Conservation (phyloP, 805 yeast genomes). For the Ogataea nitratoaversa region DNA sequence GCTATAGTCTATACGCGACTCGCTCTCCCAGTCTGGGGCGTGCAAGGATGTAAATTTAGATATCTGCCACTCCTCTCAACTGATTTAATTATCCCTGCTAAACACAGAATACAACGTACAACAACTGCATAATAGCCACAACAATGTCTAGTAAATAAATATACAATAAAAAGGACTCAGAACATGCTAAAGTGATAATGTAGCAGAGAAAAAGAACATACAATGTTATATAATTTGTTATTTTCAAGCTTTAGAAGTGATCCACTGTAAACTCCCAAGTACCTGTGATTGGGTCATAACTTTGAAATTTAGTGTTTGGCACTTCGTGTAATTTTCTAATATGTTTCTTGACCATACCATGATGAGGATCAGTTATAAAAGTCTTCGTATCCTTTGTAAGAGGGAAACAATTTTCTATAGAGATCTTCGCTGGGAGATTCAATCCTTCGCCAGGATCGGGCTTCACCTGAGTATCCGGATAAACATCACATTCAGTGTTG, state of each 20-base stretch:
- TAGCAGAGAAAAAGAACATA: too few relatives aligned
- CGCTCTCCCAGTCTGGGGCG: too few relatives aligned
- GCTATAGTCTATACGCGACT: too few relatives aligned
- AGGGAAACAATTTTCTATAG: slow-evolving; percentile 80
- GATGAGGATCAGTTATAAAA: slow-evolving; percentile 74
- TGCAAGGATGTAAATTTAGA: too few relatives aligned
- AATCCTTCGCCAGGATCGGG: slow-evolving; percentile 79
- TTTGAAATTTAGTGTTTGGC: slow-evolving; percentile 58
- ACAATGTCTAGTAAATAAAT: too few relatives aligned
- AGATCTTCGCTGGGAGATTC: slow-evolving; percentile 68
- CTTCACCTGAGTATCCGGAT: slow-evolving; percentile 59
- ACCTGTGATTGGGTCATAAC: slow-evolving; percentile 75
- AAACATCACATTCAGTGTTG: slow-evolving; percentile 57
- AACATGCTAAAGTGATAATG: too few relatives aligned
- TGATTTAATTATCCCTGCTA: too few relatives aligned
- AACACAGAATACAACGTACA: too few relatives aligned
- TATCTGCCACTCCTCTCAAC: too few relatives aligned
- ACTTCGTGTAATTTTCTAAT: slow-evolving; percentile 59
- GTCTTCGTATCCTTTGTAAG: slow-evolving; percentile 63
- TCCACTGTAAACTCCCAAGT: slow-evolving; percentile 61
- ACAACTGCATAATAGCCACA: too few relatives aligned
- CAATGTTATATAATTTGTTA: too few relatives aligned
- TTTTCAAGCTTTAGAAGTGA: slow-evolving; percentile 29
- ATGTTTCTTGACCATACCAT: slow-evolving; percentile 65
- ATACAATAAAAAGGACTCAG: too few relatives aligned